Evolutionary conservation across 176 grass and related monocot genomes (phyloP), one percentile per base, ranked within the genome.

Genomic region (Paspalum notatum): DNA sequence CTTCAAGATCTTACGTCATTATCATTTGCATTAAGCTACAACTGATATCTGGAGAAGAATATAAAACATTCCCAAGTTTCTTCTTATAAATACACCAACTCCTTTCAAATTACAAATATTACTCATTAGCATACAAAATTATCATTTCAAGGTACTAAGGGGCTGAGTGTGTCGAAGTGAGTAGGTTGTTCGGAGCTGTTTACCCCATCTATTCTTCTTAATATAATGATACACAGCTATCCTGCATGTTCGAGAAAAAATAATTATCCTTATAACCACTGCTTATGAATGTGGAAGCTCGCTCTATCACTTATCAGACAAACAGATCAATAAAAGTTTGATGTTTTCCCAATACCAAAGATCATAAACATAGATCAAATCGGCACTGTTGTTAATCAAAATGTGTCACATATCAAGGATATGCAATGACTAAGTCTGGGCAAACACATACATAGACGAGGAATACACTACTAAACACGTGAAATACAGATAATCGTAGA

Each of bases 351-450:
- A 14, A 44, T 83, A 16, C 25, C 55, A 1, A 43, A 56, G 41
- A 83, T 46, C 20, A 58, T 14, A 68, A 68, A 54, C 8, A 60
- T 22, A 84, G 73, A 76, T 76, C 26, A 72, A 84, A 61, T 22
- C 14, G 32, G 37, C 20, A 61, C 21, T 43, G 21, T n/a, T 53
- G 20, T 85, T 83, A 10, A 78, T 51, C 55, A 71, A 71, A 77
- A 70, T 42, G 6, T 61, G 70, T 70, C 21, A 70, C 13, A 82
- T 2, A 62, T 63, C 43, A 73, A 10, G 5, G 12, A 63, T 37
- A 81, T n/a, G 2, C 21, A 71, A 81, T 17, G 38, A 6, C 9
- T 37, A 32, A 32, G 32, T 32, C 32, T 32, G 32, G 32, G 32
- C 32, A 32, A 32, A 32, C 32, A 32, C 32, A 32, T 32, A 32